Percentiles rank a stretch among this genome's conserved stretches.
These are phyloP conservation scores for Hansfordia pulvinata DNA, from an alignment of 2,329 filamentous ascomycete genomes.

Conservation along the genomic window DNA sequence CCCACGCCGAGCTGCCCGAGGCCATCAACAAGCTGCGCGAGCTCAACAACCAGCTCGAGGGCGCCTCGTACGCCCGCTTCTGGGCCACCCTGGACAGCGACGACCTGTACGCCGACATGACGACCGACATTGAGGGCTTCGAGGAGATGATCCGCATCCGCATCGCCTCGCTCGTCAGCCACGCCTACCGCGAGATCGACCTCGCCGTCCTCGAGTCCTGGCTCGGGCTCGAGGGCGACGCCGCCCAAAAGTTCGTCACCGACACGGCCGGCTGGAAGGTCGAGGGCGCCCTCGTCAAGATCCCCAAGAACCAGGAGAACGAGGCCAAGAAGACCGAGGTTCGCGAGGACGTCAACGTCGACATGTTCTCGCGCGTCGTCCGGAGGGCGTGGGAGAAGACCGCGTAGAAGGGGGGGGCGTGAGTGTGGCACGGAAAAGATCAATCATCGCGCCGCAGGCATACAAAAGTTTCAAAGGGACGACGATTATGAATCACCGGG, in stretches of 20 bases:
- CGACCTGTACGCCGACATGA: slow-evolving; percentile 89
- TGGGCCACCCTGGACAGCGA: slow-evolving; percentile 88
- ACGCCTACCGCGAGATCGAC: slow-evolving; percentile 63
- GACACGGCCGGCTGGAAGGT: slow-evolving; percentile 83
- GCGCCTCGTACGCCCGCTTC: slow-evolving; percentile 82
- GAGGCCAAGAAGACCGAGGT: slow-evolving; percentile 94
- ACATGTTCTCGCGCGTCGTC: slow-evolving; percentile 71
- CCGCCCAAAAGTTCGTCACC: slow-evolving; percentile 63
- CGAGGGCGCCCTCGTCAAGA: slow-evolving; percentile 52
- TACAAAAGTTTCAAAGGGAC: no score
- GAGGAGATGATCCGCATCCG: slow-evolving; percentile 85
- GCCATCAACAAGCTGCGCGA: slow-evolving; percentile 76
- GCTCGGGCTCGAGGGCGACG: slow-evolving; percentile 57
- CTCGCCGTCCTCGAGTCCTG: slow-evolving; percentile 57
- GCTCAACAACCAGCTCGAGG: slow-evolving; percentile 78
- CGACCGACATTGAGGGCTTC: slow-evolving; percentile 87
- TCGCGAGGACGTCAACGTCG: slow-evolving; percentile 85
- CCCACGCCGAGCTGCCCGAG: slow-evolving; percentile 64
- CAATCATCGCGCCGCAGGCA: no score
- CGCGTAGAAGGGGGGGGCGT: slow-evolving; percentile 25
- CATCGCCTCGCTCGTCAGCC: slow-evolving; percentile 77
- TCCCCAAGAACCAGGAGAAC: slow-evolving; percentile 92
- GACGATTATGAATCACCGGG: no score
- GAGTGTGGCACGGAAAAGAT: slow-evolving; percentile 2
- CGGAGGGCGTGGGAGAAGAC: slow-evolving; percentile 77